Conservation (phyloP, 2,329 filamentous ascomycete genomes). For the Corinectria fuckeliana region DNA sequence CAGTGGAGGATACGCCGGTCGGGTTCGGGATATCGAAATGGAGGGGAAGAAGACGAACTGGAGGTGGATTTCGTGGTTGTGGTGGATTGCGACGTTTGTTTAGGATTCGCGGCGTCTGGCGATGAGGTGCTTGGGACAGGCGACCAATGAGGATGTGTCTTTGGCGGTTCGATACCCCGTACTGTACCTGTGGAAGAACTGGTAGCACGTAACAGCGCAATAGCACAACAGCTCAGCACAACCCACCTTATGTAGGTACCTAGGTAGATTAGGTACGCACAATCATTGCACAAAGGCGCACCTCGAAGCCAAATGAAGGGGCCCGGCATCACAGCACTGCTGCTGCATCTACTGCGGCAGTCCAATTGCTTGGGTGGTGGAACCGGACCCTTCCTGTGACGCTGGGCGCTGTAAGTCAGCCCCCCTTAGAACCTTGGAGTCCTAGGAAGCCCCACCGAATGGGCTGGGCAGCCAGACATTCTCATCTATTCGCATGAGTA, state of each 20-base stretch:
- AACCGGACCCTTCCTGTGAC: not conserved
- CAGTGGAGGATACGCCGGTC: not conserved
- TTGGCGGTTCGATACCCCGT: no score
- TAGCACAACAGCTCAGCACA: not conserved
- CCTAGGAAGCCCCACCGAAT: not conserved
- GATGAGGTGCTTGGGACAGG: slow-evolving; percentile 16
- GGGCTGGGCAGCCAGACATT: not conserved
- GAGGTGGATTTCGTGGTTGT: not conserved
- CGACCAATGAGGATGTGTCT: slow-evolving; percentile 5
- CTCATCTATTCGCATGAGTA: no score
- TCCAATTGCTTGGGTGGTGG: not conserved
- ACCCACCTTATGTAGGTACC: no score
- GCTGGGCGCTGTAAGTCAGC: not conserved
- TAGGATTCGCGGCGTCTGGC: not conserved
- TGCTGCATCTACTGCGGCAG: not conserved
- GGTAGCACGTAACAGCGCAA: not conserved
- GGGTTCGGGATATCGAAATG: not conserved
- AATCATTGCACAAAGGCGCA: no score
- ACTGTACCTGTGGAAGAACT: no score
- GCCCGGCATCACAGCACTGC: slow-evolving; percentile 9
- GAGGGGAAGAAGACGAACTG: not conserved
- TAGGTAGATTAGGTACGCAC: no score
- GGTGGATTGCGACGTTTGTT: not conserved
- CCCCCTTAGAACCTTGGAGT: no score
- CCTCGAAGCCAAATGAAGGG: no score